Evolutionary conservation across 176 grass and related monocot species (phyloP), one percentile per base, ranked within the genome.

Genomic region (Aegilops tauschii): DNA sequence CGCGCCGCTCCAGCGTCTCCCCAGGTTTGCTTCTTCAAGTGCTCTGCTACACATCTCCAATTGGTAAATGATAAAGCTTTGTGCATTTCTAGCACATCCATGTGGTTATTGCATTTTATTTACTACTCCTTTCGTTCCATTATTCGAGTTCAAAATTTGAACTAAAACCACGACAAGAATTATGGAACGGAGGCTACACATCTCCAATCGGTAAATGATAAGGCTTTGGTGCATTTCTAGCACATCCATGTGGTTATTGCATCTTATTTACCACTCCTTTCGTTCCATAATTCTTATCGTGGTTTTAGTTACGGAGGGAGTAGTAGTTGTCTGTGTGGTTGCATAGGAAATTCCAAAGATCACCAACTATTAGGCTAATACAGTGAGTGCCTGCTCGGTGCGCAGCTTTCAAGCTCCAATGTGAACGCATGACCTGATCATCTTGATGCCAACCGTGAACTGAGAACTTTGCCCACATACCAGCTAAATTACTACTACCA

Each of bases 1-100:
- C 86, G 12, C 90, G 93, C 62, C 96, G 97, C 62, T 56, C 86
- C 67, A 90, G 40, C 44, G 78, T 78, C 37, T 98, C 97, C 25
- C 87, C 87, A 36, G 93, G 96, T 98, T 94, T 17, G 8, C 21
- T 39, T 80, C 66, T 67, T 84, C 14, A 18, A 68, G 4, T 39
- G 23, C 12, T 54, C 12, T 39, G 11, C 17, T 25, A 72, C 4
- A 27, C 66, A 39, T 28, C 34, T 49, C 29, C 54, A 35, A 4
- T 82, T 40, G 34, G 5, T 76, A 61, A 47, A 54, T 54, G 13
- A 74, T 63, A 6, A 13, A 34, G 7, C 45, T 10, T 42, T 10
- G 40, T 42, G 40, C 40, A 42, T 44, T 44, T 44, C 42, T 44
- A 44, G 10, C 42, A 44, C 2, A 45, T 45, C 10, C 42, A 45